These are phyloP conservation scores for Globisporangium perplexum DNA, from an alignment of 352 stramenopile species.

Conservation along the genomic window DNA sequence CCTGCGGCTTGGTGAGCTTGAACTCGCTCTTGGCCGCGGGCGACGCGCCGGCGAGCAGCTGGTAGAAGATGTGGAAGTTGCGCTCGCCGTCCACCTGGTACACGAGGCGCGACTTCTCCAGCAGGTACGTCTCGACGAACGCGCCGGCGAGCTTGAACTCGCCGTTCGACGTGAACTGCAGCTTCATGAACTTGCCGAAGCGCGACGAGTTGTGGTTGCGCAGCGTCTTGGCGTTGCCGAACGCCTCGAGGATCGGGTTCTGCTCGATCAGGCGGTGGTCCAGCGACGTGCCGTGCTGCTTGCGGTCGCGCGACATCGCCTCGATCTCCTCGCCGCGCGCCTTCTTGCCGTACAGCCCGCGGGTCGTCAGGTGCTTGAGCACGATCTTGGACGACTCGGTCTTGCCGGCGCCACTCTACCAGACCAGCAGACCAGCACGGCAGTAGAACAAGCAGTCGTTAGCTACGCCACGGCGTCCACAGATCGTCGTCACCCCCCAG, in stretches of 20 bases:
- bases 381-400: conserved; percentile 90
- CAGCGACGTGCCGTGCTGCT: conserved; percentile 56
- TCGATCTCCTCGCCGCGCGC: conserved; percentile 73
- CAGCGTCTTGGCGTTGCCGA: conserved; percentile 94
- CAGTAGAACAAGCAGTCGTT: no score
- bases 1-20: conserved; percentile 65
- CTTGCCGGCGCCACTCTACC: conserved; percentile 77
- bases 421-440: not conserved
- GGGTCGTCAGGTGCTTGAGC: conserved; percentile 82
- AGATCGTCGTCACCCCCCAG: not conserved
- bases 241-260: conserved; percentile 94
- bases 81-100: conserved; percentile 89
- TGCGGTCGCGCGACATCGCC: conserved; percentile 33
- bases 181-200: conserved; percentile 95
- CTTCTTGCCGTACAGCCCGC: conserved; percentile 84
- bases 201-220: conserved; percentile 94
- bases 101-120: conserved; percentile 86
- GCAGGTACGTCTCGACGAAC: conserved; percentile 86
- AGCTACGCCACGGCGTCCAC: no score
- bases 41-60: conserved; percentile 76
- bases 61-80: conserved; percentile 96
- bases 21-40: conserved; percentile 46
- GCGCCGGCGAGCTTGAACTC: conserved; percentile 82
- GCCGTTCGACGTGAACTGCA: conserved; percentile 89
- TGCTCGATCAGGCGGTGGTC: conserved; percentile 84